These are phyloP conservation scores for Saccharomyces paradoxus DNA, from an alignment of 805 yeast genomes.

Conservation along the genomic window DNA sequence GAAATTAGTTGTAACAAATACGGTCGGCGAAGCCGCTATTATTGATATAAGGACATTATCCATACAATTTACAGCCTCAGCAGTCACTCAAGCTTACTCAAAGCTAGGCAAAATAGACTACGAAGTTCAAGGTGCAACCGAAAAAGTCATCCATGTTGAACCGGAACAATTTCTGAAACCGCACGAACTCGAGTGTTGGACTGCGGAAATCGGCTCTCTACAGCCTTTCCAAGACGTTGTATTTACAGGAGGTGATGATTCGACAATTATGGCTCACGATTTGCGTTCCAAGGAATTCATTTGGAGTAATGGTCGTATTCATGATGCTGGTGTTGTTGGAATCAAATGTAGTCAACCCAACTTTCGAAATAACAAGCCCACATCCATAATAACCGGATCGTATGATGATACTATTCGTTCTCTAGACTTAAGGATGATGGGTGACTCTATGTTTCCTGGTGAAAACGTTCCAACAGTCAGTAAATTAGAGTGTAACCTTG, in stretches of 20 bases:
- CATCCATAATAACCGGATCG: conserved; percentile 61
- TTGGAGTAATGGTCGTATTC: conserved; percentile 44
- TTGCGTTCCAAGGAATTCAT: conserved; percentile 32
- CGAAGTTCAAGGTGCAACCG: conserved; percentile 14
- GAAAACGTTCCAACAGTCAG: conserved; percentile 41
- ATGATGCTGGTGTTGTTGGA: conserved; percentile 87
- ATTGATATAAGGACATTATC: conserved; percentile 13
- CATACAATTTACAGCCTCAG: not conserved
- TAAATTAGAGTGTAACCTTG: conserved; percentile 43
- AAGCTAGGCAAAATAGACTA: conserved; percentile 4
- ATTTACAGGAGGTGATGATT: conserved; percentile 89
- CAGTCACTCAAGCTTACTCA: conserved; percentile 4
- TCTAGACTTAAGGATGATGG: conserved; percentile 56
- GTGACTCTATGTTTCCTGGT: conserved; percentile 40
- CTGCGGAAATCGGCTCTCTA: conserved; percentile 57
- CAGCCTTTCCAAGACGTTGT: conserved; percentile 49
- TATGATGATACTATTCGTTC: conserved; percentile 75
- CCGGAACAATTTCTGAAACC: conserved; percentile 25
- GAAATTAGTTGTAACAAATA: conserved; percentile 48
- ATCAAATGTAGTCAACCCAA: conserved; percentile 41
- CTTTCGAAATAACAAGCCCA: conserved; percentile 20
- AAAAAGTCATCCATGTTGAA: conserved; percentile 1
- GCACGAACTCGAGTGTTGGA: conserved; percentile 86
- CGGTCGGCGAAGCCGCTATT: conserved; percentile 52
- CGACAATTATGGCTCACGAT: conserved; percentile 68